Percentiles rank a stretch among this genome's conserved stretches.
These are phyloP conservation scores for Amanita rubescens DNA, from an alignment of 768 basidiomycete genomes.

Conservation along the genomic window DNA sequence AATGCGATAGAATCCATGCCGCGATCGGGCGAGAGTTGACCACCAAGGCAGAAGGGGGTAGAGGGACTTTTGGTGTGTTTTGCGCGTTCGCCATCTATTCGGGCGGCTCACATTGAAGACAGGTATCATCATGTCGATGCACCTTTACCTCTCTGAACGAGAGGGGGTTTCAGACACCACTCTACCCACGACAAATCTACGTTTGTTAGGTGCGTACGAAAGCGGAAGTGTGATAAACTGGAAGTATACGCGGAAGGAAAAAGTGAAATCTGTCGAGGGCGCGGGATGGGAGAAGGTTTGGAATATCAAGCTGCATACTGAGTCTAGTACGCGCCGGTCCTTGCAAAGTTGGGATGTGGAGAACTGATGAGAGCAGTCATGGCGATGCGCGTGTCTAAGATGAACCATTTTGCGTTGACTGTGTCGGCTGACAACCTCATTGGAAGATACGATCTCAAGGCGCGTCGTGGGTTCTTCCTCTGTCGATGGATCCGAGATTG, in stretches of 20 bases:
- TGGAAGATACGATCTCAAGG: slow-evolving; percentile 54
- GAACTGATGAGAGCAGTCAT: slow-evolving; percentile 47
- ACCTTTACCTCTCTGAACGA: slow-evolving; percentile 39
- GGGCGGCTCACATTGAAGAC: neutral
- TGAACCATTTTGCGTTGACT: slow-evolving; percentile 56
- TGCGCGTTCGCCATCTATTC: neutral
- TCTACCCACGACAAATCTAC: slow-evolving; percentile 33
- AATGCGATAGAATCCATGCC: slow-evolving; percentile 65
- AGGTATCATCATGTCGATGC: slow-evolving; percentile 90
- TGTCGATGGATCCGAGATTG: neutral
- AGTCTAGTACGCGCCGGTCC: slow-evolving; percentile 55
- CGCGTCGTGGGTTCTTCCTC: slow-evolving; percentile 17
- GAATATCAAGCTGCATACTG: slow-evolving; percentile 59
- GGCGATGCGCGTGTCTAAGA: slow-evolving; percentile 69
- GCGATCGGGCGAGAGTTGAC: slow-evolving; percentile 62
- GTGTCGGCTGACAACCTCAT: slow-evolving; percentile 83
- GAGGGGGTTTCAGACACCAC: neutral
- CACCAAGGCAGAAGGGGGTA: slow-evolving; percentile 30
- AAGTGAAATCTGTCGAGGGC: slow-evolving; percentile 55
- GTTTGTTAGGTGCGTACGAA: slow-evolving; percentile 75
- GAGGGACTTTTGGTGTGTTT: slow-evolving; percentile 46
- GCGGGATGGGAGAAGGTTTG: slow-evolving; percentile 68
- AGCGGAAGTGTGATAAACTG: slow-evolving; percentile 78
- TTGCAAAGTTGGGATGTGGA: neutral
- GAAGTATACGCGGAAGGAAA: slow-evolving; percentile 34